Base-by-base conservation (phyloP, 176 grass and related monocot species). In the Carex pumila region DNA sequence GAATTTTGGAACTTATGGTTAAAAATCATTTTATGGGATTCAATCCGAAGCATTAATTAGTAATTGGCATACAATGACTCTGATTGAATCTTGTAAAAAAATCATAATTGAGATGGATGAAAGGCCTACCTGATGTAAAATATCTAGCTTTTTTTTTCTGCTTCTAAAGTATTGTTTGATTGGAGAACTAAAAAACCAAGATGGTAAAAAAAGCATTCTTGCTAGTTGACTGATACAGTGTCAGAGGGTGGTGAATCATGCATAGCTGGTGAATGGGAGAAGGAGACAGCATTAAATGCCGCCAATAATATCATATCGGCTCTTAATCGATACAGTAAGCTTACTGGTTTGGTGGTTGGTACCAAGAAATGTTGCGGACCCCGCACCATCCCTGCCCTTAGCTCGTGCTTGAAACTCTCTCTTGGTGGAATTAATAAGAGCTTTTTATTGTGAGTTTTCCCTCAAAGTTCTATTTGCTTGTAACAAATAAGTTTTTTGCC, bases 401-500 rank as follows among this genome's bases (percentile, higher is more conserved):
- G 88, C 80, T 95, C 96, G 36, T 99, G 89, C 3, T 87, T 99
- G 81, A 85, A 85, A 80, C 88, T 95, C 56, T 90, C 93, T 84
- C 96, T 99, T 52, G 91, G 93, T 95, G 94, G 96, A 99, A 99
- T 99, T 86, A 99, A 99, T 86, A 90, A 99, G 32, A 94, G 91
- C 84, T 99, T 99, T 92, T 85, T 99, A 85, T 85, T 99, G 96
- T 99, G 93, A 99, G 96, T 99, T 89, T 55, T 57, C 52, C 86
- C 85, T 87, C 67, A 59, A 90, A 45, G 64, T 82, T 19, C 12
- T 75, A 37, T 61, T 75, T 79, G 36, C 7, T 71, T 43, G 1
- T 71, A 71, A 41, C 67, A 39, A 43, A 43, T 43, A n/a, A 43
- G 67, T 43, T 31, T 32, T 22, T 30, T 75, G 50, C 25, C 25